Evolutionary conservation across 1,284 basidiomycete genomes (phyloP), one percentile per base, ranked within the genome.

Genomic region (Inonotus obliquus): DNA sequence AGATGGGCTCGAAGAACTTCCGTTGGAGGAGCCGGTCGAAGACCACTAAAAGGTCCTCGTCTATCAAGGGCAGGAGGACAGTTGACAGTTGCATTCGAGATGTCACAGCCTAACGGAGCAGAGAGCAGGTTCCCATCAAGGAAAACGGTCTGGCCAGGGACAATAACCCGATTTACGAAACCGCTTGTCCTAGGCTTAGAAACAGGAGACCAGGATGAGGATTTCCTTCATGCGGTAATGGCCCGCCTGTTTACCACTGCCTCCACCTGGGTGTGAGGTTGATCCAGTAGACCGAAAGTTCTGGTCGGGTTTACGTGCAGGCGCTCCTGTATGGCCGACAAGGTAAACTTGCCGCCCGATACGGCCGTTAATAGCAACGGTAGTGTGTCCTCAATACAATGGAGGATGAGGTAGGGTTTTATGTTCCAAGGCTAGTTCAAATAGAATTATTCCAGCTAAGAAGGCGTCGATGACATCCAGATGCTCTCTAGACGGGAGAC

Each of bases 201-300:
- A 38, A 98, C 75, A 4, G 96, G 96, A 21, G n/a, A n/a, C n/a
- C n/a, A n/a, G n/a, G n/a, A n/a, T n/a, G n/a, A n/a, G n/a, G n/a
- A n/a, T n/a, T n/a, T 68, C 25, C 77, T 77, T 54, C 73, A 73
- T 6, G 71, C 72, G 71, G 92, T 94, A 39, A 78, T 79, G 23
- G 84, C 80, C 62, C 83, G 83, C 59, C 96, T 85, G 67, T 92
- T 91, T 49, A 96, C 79, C 66, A 97, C 93, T 49, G 98, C 92
- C 72, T 99, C 97, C 53, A 98, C 92, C 68, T 90, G 91, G 1
- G 95, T 95, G 66, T 94, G 84, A 7, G 84, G 71, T 71, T 94
- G 93, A 61, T 96, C 92, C 1, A 92, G 87, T 13, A 99, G 81
- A 51, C 89, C 89, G 70, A 99, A 98, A 72, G 99, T 98, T 57